A percentile compares a stretch with the other conserved stretches of the same genome.
Evolutionary conservation across 306 rosid genomes (phyloP).

Genomic region (Medicago arabica): DNA sequence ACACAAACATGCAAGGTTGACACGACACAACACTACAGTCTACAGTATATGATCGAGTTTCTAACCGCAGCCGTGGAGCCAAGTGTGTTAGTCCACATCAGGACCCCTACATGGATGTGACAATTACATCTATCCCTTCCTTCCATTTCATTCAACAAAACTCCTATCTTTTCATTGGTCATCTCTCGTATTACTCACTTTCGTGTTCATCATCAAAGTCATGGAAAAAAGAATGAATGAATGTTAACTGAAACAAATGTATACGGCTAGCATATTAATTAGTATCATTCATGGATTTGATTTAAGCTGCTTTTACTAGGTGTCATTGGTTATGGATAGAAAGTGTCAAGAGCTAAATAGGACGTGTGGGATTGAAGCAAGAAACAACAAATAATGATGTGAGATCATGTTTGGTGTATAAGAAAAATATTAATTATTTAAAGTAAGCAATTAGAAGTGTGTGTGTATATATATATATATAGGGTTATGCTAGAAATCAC

Average conservation of each 20-base stretch:
- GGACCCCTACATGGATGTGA: constrained; percentile 15
- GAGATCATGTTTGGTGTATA: too few species aligned
- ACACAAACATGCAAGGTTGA: constrained; percentile 4
- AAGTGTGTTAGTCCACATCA: background rate
- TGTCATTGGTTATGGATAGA: background rate
- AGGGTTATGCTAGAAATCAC: too few species aligned
- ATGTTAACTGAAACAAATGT: background rate
- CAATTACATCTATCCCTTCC: constrained; percentile 6
- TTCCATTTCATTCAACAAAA: background rate
- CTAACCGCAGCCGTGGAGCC: background rate
- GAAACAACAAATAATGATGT: too few species aligned
- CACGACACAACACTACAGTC: background rate
- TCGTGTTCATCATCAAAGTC: constrained; percentile 3
- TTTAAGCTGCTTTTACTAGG: background rate
- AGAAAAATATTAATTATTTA: too few species aligned
- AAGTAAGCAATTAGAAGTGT: too few species aligned
- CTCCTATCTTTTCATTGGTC: background rate
- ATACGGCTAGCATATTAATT: background rate
- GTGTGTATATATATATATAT: too few species aligned
- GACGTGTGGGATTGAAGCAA: background rate
- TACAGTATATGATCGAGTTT: background rate
- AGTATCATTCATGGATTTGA: background rate
- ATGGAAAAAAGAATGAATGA: constrained; percentile 3
- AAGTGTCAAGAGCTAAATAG: background rate
- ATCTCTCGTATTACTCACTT: constrained; percentile 7